Conservation (phyloP, 306 rosid genomes). For the Dryas alaskensis region DNA sequence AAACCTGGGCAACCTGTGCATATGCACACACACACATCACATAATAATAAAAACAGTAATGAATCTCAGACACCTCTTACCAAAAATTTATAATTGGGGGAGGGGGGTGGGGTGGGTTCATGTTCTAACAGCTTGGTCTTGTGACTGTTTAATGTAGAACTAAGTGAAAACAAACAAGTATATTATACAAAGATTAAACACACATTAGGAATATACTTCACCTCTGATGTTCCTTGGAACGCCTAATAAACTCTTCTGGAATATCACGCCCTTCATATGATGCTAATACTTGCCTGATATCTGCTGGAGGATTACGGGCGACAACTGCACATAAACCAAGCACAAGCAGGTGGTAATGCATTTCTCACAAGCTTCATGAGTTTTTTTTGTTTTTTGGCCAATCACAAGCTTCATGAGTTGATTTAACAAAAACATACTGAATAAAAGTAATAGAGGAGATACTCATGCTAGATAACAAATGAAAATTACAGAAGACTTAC, state of each 20-base stretch:
- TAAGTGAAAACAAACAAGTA: background rate
- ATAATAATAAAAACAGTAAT: background rate
- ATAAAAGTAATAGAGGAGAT: background rate
- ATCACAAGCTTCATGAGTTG: constrained; percentile 9
- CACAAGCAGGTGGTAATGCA: constrained; percentile 25
- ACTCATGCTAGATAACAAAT: constrained; percentile 16
- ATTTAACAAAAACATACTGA: background rate
- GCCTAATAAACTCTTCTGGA: constrained; percentile 80
- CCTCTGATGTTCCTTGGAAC: constrained; percentile 81
- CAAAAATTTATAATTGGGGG: background rate
- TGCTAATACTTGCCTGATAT: constrained; percentile 76
- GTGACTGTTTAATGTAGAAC: background rate
- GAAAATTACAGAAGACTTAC: constrained; percentile 44
- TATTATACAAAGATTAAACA: background rate
- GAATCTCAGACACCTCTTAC: background rate
- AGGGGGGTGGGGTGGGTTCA: background rate
- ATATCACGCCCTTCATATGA: constrained; percentile 83
- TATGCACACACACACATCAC: background rate
- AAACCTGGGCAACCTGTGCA: background rate
- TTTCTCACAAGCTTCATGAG: constrained; percentile 16
- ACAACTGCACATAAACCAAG: constrained; percentile 59
- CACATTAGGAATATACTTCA: constrained; percentile 14
- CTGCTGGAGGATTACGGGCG: constrained; percentile 84
- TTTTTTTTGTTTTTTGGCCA: background rate
- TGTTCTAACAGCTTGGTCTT: background rate